These are phyloP conservation scores for Furculomyces boomerangus DNA, from an alignment of 371 early-diverging fungal species.

Conservation along the genomic window DNA sequence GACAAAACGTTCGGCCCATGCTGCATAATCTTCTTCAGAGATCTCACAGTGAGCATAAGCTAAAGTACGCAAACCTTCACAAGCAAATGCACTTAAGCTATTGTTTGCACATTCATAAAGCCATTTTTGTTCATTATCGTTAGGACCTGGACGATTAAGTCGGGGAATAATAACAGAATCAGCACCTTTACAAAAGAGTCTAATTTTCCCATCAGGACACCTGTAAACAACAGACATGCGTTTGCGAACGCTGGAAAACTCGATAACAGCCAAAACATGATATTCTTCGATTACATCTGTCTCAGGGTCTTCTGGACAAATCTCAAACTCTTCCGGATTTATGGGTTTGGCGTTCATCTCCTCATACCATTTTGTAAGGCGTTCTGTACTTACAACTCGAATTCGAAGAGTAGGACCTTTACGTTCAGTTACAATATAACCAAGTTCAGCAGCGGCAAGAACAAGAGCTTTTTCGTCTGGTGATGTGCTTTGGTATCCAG, in stretches of 20 bases:
- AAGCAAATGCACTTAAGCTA: constrained; percentile 40
- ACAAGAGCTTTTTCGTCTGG: constrained; percentile 93
- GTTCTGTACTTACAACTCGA: constrained; percentile 19
- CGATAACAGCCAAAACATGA: constrained; percentile 48
- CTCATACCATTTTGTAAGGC: constrained; percentile 17
- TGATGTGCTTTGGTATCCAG: constrained; percentile 66
- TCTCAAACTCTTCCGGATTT: background rate
- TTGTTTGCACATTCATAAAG: constrained; percentile 15
- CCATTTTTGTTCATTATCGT: constrained; percentile 19
- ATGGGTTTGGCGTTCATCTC: background rate
- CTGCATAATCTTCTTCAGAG: constrained; percentile 46
- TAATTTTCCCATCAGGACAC: constrained; percentile 43
- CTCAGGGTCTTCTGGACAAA: constrained; percentile 1
- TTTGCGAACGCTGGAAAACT: constrained; percentile 69
- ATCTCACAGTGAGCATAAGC: constrained; percentile 66
- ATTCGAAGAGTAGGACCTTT: constrained; percentile 25
- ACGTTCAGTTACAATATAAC: constrained; percentile 59
- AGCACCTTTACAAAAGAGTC: constrained; percentile 90
- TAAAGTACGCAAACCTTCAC: constrained; percentile 77
- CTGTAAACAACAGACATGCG: constrained; percentile 67
- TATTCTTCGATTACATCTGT: constrained; percentile 19
- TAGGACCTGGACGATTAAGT: constrained; percentile 14
- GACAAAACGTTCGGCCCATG: constrained; percentile 55
- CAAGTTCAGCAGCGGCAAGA: constrained; percentile 62
- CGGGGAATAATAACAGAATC: constrained; percentile 80